phyloP scores from a whole-genome alignment of 495 filamentous ascomycete species.

The Neurospora hispaniola region DNA sequence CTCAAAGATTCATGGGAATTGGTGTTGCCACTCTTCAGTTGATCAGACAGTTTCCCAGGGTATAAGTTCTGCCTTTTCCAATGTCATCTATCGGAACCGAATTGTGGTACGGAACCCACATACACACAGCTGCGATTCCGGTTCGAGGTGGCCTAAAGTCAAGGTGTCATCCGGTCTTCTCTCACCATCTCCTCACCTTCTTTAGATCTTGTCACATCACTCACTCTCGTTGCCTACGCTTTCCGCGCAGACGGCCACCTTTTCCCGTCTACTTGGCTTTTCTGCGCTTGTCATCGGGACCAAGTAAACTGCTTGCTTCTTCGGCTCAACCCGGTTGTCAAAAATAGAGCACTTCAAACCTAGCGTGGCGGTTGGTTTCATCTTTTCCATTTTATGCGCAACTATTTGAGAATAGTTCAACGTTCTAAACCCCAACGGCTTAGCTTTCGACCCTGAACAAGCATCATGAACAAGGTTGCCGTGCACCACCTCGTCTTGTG shows the following conservation, averaged over 20 bases:
- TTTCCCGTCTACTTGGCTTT: not conserved
- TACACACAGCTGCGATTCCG: not conserved
- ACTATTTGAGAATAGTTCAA: not conserved
- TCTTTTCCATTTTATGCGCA: not conserved
- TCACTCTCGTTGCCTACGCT: not conserved
- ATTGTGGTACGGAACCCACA: not conserved
- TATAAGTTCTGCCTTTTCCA: not conserved
- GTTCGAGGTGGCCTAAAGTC: constrained; percentile 1
- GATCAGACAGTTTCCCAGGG: not conserved
- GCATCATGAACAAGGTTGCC: not conserved
- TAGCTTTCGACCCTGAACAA: not conserved
- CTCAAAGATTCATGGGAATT: constrained; percentile 5
- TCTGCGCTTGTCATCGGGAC: not conserved
- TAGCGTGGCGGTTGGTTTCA: constrained; percentile 3
- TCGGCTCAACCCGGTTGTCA: not conserved
- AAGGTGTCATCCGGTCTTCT: not conserved
- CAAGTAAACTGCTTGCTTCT: not conserved
- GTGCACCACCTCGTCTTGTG: not conserved
- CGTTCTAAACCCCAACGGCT: not conserved
- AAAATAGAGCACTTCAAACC: not conserved
- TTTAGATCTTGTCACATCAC: not conserved
- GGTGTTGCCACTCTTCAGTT: not conserved
- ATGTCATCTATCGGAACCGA: not conserved
- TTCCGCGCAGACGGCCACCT: not conserved
- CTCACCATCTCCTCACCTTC: not conserved